Percentiles rank a stretch among this genome's conserved stretches.
Conservation (phyloP, 2,329 filamentous ascomycete species). For the Alternaria consortialis region DNA sequence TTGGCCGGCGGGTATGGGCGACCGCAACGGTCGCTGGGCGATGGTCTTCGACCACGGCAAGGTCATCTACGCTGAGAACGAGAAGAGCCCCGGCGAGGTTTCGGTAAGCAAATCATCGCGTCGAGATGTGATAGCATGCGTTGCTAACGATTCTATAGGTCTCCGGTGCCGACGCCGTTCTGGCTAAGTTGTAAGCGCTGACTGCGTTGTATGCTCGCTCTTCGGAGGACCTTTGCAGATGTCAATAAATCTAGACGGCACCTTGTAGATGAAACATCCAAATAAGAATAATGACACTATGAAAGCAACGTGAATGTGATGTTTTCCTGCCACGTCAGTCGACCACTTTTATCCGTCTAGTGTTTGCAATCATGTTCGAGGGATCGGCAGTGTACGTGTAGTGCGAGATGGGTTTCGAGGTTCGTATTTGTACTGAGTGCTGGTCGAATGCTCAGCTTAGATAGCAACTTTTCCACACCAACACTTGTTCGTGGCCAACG, state of each 20-base stretch:
- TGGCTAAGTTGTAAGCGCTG: conserved; percentile 56
- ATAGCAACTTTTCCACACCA: conserved; percentile 10
- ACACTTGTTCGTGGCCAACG: conserved; percentile 8
- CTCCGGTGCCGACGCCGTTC: conserved; percentile 58
- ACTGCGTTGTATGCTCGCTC: background rate
- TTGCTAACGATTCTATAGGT: conserved; percentile 52
- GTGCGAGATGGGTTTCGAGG: conserved; percentile 1
- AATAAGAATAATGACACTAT: conserved; percentile 5
- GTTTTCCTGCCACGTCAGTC: background rate
- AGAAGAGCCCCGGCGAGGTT: conserved; percentile 63
- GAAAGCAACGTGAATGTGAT: conserved; percentile 1
- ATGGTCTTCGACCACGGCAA: conserved; percentile 81
- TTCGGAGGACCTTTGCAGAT: background rate
- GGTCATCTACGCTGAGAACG: conserved; percentile 80
- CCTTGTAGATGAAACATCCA: background rate
- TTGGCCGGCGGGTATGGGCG: conserved; percentile 73
- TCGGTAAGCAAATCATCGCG: conserved; percentile 43
- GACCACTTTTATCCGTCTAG: background rate
- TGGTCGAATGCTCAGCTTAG: conserved; percentile 22
- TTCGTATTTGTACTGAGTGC: conserved; percentile 23
- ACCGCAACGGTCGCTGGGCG: conserved; percentile 80
- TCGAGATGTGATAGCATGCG: background rate
- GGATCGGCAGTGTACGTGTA: conserved; percentile 3
- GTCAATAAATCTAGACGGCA: background rate
- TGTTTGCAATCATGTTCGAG: background rate